phyloP scores from a whole-genome alignment of 2,329 filamentous ascomycete genomes.

The Epicoccum nigrum region DNA sequence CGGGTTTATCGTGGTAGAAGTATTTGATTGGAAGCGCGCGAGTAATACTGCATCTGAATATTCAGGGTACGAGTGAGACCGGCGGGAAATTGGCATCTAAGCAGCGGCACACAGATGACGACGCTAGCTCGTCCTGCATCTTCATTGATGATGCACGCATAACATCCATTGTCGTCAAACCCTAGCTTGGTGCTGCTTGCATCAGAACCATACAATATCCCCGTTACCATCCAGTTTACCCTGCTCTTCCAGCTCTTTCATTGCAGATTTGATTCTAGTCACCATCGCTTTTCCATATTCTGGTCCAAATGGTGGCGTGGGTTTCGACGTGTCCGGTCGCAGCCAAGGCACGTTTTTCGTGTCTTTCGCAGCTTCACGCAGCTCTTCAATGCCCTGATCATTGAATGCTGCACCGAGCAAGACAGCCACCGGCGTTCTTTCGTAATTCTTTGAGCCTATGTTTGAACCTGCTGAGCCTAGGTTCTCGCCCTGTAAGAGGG shows the following conservation, averaged over 20 bases:
- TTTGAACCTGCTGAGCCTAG: neutral
- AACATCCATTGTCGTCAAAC: neutral
- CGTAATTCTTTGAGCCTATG: constrained; percentile 13
- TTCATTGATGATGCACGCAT: neutral
- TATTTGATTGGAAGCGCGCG: too few species aligned
- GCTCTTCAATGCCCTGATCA: constrained; percentile 3
- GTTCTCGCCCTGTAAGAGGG: constrained; percentile 5
- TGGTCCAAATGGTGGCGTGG: constrained; percentile 10
- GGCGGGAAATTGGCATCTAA: too few species aligned
- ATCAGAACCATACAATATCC: constrained; percentile 3
- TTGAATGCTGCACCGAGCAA: constrained; percentile 13
- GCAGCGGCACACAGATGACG: too few species aligned
- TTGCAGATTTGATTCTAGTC: constrained; percentile 6
- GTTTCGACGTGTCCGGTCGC: constrained; percentile 9
- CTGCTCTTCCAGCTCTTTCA: neutral
- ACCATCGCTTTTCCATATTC: constrained; percentile 19
- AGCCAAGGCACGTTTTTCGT: constrained; percentile 14
- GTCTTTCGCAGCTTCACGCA: neutral
- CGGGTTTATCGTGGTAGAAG: too few species aligned
- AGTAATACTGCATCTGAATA: too few species aligned
- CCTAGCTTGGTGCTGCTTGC: neutral
- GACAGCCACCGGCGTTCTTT: constrained; percentile 4
- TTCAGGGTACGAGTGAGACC: too few species aligned
- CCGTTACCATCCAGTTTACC: constrained; percentile 8
- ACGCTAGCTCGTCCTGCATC: neutral